Percentiles rank a stretch among this genome's conserved stretches.
Evolutionary conservation across 345 rosid species (phyloP).

Genomic region (Turritis glabra): DNA sequence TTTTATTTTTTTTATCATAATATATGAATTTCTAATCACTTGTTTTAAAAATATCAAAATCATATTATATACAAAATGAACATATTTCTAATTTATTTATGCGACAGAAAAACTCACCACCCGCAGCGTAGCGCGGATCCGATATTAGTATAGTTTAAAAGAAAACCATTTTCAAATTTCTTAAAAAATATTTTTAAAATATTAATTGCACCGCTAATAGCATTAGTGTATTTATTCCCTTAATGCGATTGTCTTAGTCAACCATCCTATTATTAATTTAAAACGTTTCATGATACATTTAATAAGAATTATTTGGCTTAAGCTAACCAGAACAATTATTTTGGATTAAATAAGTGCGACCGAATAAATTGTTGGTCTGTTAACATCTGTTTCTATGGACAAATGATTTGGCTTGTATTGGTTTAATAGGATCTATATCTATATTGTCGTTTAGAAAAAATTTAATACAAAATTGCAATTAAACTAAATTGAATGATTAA

Average conservation of each 20-base stretch:
- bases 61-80: too few species aligned
- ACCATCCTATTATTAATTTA: constrained; percentile 3
- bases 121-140: too few species aligned
- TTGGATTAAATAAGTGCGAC: background rate
- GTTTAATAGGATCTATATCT: constrained; percentile 23
- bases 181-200: background rate
- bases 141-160: too few species aligned
- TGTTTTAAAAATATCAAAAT: too few species aligned
- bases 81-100: too few species aligned
- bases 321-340: constrained; percentile 18
- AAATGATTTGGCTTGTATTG: constrained; percentile 18
- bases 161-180: too few species aligned
- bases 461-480: background rate
- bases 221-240: background rate
- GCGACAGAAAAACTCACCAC: too few species aligned
- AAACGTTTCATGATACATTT: background rate
- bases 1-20: too few species aligned
- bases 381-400: constrained; percentile 14
- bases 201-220: background rate
- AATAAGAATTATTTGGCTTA: constrained; percentile 15
- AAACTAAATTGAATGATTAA: background rate
- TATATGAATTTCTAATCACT: too few species aligned
- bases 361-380: constrained; percentile 23
- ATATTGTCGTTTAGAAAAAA: constrained; percentile 8
- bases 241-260: constrained; percentile 6